These are phyloP conservation scores for Rhizophora mangle DNA, from an alignment of 345 rosid species.

Conservation along the genomic window DNA sequence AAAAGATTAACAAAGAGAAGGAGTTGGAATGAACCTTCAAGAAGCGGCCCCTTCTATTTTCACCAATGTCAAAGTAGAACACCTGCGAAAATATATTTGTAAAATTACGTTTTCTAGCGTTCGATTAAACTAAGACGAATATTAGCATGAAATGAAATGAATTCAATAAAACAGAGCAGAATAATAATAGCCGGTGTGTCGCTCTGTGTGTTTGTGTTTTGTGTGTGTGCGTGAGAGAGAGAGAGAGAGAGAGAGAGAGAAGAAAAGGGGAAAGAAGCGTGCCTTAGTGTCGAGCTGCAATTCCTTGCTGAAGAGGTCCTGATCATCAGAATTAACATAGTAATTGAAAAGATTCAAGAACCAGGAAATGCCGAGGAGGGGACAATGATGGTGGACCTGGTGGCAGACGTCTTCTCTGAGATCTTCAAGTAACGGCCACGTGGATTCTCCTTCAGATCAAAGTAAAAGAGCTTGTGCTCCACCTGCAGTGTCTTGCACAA, in stretches of 20 bases:
- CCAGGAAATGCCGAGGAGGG: slow-evolving; percentile 96
- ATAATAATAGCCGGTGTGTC: no score
- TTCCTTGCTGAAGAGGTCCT: slow-evolving; percentile 87
- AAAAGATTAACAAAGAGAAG: not conserved
- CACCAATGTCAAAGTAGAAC: slow-evolving; percentile 95
- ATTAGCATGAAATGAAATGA: no score
- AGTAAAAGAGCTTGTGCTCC: slow-evolving; percentile 95
- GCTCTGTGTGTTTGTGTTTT: no score
- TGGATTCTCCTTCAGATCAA: slow-evolving; percentile 93
- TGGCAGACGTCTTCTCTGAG: slow-evolving; percentile 98
- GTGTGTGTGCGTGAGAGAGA: not conserved
- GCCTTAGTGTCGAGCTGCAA: slow-evolving; percentile 97
- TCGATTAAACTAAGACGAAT: no score
- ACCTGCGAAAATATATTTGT: slow-evolving; percentile 39
- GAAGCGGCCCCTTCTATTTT: slow-evolving; percentile 92
- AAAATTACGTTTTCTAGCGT: not conserved
- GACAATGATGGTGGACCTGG: slow-evolving; percentile 96
- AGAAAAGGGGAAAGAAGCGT: not conserved
- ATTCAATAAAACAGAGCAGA: no score
- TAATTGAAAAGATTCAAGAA: slow-evolving; percentile 97
- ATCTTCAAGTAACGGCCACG: slow-evolving; percentile 93
- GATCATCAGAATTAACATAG: slow-evolving; percentile 86
- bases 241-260: not conserved
- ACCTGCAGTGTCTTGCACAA: slow-evolving; percentile 95
- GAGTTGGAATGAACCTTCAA: slow-evolving; percentile 53